phyloP scores from a whole-genome alignment of 2,329 filamentous ascomycete species.

The Dactylonectria macrodidyma region DNA sequence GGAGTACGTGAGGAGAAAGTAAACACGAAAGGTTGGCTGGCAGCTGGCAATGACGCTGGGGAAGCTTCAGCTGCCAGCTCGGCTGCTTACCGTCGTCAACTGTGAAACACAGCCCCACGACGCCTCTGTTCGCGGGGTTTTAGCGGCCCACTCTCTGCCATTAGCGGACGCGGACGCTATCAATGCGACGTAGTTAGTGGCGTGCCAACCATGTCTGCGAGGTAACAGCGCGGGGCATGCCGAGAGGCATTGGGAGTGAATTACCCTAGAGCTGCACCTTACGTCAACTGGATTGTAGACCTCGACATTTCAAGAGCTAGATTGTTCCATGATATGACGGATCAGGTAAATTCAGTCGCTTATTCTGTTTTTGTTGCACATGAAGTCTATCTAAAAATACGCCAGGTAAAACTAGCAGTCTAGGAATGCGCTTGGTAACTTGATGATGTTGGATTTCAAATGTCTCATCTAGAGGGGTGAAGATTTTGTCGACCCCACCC shows the following conservation, averaged over 20 bases:
- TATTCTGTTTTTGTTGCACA: no score
- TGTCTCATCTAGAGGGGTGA: no score
- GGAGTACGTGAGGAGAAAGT: conserved; percentile 14
- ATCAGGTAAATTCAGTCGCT: no score
- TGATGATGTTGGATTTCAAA: no score
- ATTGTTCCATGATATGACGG: no score
- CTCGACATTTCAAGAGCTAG: no score
- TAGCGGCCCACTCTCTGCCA: neutral
- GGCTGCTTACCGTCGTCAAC: conserved; percentile 5
- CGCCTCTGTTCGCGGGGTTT: conserved; percentile 7
- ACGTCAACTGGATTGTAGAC: no score
- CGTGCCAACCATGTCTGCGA: neutral
- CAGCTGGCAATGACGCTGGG: conserved; percentile 33
- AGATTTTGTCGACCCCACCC: no score
- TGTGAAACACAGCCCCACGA: conserved; percentile 32
- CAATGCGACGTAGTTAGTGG: conserved; percentile 1
- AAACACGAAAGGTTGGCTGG: conserved; percentile 17
- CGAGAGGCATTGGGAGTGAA: neutral
- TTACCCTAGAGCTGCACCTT: no score
- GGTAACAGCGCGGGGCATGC: neutral
- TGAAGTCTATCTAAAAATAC: no score
- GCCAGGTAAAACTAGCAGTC: no score
- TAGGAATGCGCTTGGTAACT: no score
- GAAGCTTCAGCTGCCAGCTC: conserved; percentile 39
- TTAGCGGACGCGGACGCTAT: conserved; percentile 21